phyloP scores from a whole-genome alignment of 1,139 yeast species.

The Zygosaccharomyces sapae region DNA sequence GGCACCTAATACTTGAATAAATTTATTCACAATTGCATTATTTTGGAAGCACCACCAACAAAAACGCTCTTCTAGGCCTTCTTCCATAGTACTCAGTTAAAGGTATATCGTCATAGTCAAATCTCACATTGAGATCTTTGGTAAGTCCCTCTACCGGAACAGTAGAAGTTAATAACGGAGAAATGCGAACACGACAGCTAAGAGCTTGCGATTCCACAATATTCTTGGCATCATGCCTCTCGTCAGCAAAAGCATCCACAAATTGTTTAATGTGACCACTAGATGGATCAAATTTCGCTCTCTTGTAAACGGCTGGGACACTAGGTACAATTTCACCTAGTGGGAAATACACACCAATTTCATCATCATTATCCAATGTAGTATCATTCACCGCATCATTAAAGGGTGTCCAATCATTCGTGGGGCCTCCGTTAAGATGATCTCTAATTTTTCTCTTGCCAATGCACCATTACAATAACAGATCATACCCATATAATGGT shows the following conservation, averaged over 20 bases:
- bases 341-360: slow-evolving; percentile 80
- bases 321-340: slow-evolving; percentile 86
- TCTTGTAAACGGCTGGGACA: slow-evolving; percentile 54
- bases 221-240: slow-evolving; percentile 66
- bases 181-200: slow-evolving; percentile 73
- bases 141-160: slow-evolving; percentile 9
- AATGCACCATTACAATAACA: slow-evolving; percentile 90
- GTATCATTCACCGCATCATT: slow-evolving; percentile 45
- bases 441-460: slow-evolving; percentile 77
- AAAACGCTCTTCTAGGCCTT: slow-evolving; percentile 69
- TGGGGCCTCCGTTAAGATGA: slow-evolving; percentile 46
- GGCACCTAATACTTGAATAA: slow-evolving; percentile 70
- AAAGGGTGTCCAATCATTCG: slow-evolving; percentile 60
- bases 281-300: slow-evolving; percentile 42
- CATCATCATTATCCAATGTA: slow-evolving; percentile 35
- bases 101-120: slow-evolving; percentile 35
- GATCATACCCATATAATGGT: slow-evolving; percentile 88
- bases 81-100: slow-evolving; percentile 28
- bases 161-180: slow-evolving; percentile 54
- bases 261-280: slow-evolving; percentile 35
- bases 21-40: slow-evolving; percentile 57
- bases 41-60: slow-evolving; percentile 93
- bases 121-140: slow-evolving; percentile 21
- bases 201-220: slow-evolving; percentile 85
- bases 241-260: slow-evolving; percentile 33